Conservation (phyloP, 2,329 filamentous ascomycete species). For the Diaporthe velutina region DNA sequence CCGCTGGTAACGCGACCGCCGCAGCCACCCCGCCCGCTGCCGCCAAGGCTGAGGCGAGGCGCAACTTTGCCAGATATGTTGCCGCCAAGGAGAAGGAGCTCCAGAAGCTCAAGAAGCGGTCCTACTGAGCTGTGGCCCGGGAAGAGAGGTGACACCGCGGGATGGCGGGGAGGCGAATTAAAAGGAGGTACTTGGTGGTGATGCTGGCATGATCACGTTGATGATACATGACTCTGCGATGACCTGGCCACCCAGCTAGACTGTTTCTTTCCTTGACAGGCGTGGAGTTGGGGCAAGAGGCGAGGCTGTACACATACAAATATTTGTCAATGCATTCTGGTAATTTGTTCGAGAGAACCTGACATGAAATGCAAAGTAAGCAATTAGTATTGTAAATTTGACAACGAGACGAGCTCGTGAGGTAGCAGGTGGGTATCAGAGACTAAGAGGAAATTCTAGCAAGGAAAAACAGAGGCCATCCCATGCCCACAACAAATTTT, state of each 20-base stretch:
- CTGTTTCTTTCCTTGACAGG: slow-evolving; percentile 31
- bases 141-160: neutral
- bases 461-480: neutral
- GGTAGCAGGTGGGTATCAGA: slow-evolving; percentile 6
- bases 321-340: neutral
- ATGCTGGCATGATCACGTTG: slow-evolving; percentile 15
- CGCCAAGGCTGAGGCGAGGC: slow-evolving; percentile 14
- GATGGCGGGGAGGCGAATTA: neutral
- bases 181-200: neutral
- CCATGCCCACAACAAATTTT: neutral
- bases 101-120: slow-evolving; percentile 27
- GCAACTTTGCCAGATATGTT: slow-evolving; percentile 21
- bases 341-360: neutral
- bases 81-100: slow-evolving; percentile 27
- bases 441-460: neutral
- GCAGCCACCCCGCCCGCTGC: slow-evolving; percentile 34
- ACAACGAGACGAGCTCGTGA: neutral
- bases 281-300: slow-evolving; percentile 10
- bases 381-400: neutral
- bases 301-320: neutral
- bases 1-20: slow-evolving; percentile 29
- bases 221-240: slow-evolving; percentile 15
- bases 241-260: slow-evolving; percentile 28
- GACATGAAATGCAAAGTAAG: neutral
- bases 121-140: neutral